Conservation (phyloP, 345 rosid genomes). For the Xanthoceras sorbifolium region DNA sequence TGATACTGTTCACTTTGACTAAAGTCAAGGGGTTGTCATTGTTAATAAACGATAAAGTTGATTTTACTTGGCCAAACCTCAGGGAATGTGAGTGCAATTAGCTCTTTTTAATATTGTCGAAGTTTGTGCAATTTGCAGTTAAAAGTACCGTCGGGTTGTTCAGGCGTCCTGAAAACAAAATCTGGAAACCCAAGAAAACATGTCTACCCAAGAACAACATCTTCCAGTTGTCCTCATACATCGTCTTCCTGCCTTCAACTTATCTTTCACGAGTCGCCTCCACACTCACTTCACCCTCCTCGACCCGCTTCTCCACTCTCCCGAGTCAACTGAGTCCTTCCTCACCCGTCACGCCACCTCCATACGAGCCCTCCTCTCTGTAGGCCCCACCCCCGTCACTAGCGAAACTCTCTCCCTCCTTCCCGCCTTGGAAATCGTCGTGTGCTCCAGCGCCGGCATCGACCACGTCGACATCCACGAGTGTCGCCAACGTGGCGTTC, state of each 20-base stretch:
- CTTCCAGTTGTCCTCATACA: slow-evolving; percentile 33
- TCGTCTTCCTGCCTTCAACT: slow-evolving; percentile 25
- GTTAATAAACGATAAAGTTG: too few species aligned
- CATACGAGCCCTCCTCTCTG: slow-evolving; percentile 37
- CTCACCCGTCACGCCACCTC: slow-evolving; percentile 29
- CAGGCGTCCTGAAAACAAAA: too few species aligned
- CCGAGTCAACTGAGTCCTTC: slow-evolving; percentile 29
- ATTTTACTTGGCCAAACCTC: too few species aligned
- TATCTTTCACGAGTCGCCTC: slow-evolving; percentile 15
- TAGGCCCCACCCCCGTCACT: slow-evolving; percentile 33
- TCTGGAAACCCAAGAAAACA: too few species aligned
- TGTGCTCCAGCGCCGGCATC: slow-evolving; percentile 38
- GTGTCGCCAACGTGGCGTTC: slow-evolving; percentile 44
- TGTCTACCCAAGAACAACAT: background rate
- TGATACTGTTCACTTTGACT: too few species aligned
- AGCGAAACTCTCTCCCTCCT: slow-evolving; percentile 31
- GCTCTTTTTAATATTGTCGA: too few species aligned
- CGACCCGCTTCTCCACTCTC: slow-evolving; percentile 33
- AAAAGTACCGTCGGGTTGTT: too few species aligned
- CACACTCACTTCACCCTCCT: slow-evolving; percentile 28
- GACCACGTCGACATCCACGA: slow-evolving; percentile 47
- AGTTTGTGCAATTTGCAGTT: too few species aligned
- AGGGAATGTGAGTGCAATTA: too few species aligned
- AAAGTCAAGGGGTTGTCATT: too few species aligned
- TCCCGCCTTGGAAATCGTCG: slow-evolving; percentile 36